phyloP scores from a whole-genome alignment of 805 yeast genomes.

The Wickerhamiella cacticola region DNA sequence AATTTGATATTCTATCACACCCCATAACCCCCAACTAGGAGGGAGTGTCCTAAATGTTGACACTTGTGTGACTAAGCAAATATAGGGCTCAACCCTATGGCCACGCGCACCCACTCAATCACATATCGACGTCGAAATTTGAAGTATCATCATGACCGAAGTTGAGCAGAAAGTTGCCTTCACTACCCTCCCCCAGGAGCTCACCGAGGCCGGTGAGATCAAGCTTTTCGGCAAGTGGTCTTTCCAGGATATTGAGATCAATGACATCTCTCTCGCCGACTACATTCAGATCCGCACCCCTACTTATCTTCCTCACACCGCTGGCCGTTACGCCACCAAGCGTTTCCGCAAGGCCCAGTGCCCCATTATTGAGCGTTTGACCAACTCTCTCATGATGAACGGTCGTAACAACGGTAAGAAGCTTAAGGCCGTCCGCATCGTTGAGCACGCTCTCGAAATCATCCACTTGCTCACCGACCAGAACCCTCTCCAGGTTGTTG shows the following conservation, averaged over 20 bases:
- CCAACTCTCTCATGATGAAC: constrained; percentile 99
- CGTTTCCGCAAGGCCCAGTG: constrained; percentile 99
- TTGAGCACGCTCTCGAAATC: constrained; percentile 98
- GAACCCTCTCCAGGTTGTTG: constrained; percentile 98
- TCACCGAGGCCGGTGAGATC: constrained; percentile 90
- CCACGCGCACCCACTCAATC: constrained; percentile 11
- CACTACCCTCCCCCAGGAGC: constrained; percentile 92
- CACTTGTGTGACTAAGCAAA: not conserved
- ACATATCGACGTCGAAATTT: constrained; percentile 5
- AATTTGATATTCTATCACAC: not conserved
- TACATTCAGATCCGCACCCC: constrained; percentile 97
- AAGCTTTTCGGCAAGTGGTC: constrained; percentile 99
- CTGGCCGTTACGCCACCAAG: constrained; percentile 99
- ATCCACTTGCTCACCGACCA: constrained; percentile 93
- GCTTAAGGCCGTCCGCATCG: constrained; percentile 99
- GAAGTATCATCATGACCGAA: constrained; percentile 37
- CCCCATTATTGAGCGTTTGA: constrained; percentile 97
- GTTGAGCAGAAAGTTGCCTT: constrained; percentile 75
- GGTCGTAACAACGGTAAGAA: constrained; percentile 99
- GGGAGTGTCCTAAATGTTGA: no score
- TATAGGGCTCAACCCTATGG: constrained; percentile 7
- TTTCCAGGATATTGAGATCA: constrained; percentile 92
- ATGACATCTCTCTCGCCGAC: constrained; percentile 96
- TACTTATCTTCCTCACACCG: constrained; percentile 96
- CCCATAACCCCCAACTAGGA: not conserved